A percentile compares a stretch with the other conserved stretches of the same genome.
These are phyloP conservation scores for Yamadazyma akitaensis DNA, from an alignment of 805 yeast species.

Conservation along the genomic window DNA sequence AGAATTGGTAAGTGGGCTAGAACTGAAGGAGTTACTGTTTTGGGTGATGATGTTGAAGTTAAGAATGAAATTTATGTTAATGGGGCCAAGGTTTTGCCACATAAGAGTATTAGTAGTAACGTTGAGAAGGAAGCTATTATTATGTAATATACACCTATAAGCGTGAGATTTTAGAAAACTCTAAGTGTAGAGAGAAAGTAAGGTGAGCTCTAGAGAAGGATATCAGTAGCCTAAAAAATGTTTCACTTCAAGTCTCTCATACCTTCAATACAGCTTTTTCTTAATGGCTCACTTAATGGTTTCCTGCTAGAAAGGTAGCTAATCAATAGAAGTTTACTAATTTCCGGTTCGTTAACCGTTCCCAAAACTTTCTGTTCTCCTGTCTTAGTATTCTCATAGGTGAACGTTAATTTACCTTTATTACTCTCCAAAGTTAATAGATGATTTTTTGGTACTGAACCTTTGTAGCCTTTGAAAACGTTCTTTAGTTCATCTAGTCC, in stretches of 20 bases:
- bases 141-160: constrained; percentile 55
- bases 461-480: constrained; percentile 56
- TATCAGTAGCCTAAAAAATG: no score
- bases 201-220: no score
- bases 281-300: constrained; percentile 60
- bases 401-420: constrained; percentile 25
- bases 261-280: constrained; percentile 40
- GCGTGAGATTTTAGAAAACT: background rate
- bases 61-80: constrained; percentile 98
- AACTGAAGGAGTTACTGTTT: constrained; percentile 94
- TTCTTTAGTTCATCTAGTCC: constrained; percentile 68
- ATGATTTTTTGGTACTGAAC: constrained; percentile 74
- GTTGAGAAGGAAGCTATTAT: constrained; percentile 98
- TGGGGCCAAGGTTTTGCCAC: constrained; percentile 99
- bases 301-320: constrained; percentile 70
- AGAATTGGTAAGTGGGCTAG: constrained; percentile 99
- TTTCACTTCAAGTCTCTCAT: constrained; percentile 9
- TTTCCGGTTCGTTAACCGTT: constrained; percentile 53
- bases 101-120: constrained; percentile 92
- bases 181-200: background rate
- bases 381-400: constrained; percentile 27
- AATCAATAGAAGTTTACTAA: constrained; percentile 65
- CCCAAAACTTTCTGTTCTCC: constrained; percentile 46
- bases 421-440: constrained; percentile 52
- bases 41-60: constrained; percentile 98